phyloP scores from a whole-genome alignment of 331 rosid species.

The Erythrophleum ivorense region DNA sequence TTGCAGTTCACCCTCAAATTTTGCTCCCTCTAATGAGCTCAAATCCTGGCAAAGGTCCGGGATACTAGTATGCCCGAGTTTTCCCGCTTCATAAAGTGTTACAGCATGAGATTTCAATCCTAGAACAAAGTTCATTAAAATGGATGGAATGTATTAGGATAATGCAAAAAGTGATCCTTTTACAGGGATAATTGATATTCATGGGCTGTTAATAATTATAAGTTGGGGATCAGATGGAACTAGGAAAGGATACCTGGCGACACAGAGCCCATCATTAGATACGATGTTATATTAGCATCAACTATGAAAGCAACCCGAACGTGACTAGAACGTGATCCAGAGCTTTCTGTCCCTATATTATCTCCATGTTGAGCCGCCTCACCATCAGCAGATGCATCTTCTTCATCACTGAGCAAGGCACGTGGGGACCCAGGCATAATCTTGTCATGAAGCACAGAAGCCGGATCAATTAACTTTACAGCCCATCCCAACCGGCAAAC shows the following conservation, averaged over 20 bases:
- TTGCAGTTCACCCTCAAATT: too few relatives aligned
- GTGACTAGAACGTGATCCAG: conserved; percentile 57
- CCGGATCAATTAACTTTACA: conserved; percentile 81
- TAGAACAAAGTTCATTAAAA: too few relatives aligned
- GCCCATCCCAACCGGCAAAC: conserved; percentile 96
- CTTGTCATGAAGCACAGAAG: conserved; percentile 67
- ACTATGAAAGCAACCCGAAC: conserved; percentile 89
- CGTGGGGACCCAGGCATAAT: conserved; percentile 61
- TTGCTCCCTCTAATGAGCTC: too few relatives aligned
- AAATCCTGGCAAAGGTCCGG: too few relatives aligned
- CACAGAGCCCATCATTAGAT: conserved; percentile 99
- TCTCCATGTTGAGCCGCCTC: conserved; percentile 71
- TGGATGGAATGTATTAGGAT: too few relatives aligned
- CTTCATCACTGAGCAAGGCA: conserved; percentile 61
- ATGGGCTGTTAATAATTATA: too few relatives aligned
- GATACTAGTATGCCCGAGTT: too few relatives aligned
- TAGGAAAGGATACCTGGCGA: conserved; percentile 98
- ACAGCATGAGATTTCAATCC: too few relatives aligned
- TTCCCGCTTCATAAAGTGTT: too few relatives aligned
- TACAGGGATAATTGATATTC: too few relatives aligned
- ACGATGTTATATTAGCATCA: conserved; percentile 96
- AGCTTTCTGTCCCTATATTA: conserved; percentile 57
- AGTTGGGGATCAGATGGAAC: too few relatives aligned
- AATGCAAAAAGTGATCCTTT: too few relatives aligned
- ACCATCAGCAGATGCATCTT: conserved; percentile 55